Evolutionary conservation across 495 filamentous ascomycete genomes (phyloP).

Genomic region (Hypoxylon fuscum): DNA sequence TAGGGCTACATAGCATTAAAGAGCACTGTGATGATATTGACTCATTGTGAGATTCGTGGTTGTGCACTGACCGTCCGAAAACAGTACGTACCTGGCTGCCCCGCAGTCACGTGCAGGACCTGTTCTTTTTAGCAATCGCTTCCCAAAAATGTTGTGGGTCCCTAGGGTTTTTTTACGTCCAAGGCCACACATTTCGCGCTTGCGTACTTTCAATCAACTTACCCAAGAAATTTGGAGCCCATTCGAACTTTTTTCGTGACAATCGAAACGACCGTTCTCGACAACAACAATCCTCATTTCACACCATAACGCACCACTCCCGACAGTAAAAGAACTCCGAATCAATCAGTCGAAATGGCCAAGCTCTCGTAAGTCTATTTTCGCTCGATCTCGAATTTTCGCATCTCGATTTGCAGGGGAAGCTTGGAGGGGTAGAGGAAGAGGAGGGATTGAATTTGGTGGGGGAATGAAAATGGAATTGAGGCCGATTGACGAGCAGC

Average conservation of each 20-base stretch:
- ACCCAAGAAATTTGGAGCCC: slow-evolving; percentile 37
- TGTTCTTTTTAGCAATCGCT: slow-evolving; percentile 23
- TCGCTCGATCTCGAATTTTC: slow-evolving; percentile 21
- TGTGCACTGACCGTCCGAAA: no score
- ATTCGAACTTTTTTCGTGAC: slow-evolving; percentile 12
- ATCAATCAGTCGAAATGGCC: slow-evolving; percentile 58
- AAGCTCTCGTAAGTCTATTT: slow-evolving; percentile 58
- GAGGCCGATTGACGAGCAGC: background rate
- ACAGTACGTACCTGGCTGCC: no score
- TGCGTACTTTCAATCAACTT: slow-evolving; percentile 11
- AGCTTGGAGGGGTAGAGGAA: slow-evolving; percentile 21
- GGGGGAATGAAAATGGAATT: background rate
- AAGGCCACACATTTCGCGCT: slow-evolving; percentile 34
- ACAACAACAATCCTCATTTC: slow-evolving; percentile 2
- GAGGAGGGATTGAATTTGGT: slow-evolving; percentile 21
- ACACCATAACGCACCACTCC: slow-evolving; percentile 17
- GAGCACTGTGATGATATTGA: no score
- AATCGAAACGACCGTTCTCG: slow-evolving; percentile 25
- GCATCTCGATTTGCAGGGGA: slow-evolving; percentile 4
- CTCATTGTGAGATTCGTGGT: no score
- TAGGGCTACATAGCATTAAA: no score
- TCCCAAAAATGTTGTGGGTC: slow-evolving; percentile 28
- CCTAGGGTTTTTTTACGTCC: slow-evolving; percentile 38
- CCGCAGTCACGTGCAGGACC: slow-evolving; percentile 21
- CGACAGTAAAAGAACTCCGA: slow-evolving; percentile 31